Evolutionary conservation across 768 basidiomycete genomes (phyloP), one percentile per base, ranked within the genome.

Genomic region (Amanita brunnescens): DNA sequence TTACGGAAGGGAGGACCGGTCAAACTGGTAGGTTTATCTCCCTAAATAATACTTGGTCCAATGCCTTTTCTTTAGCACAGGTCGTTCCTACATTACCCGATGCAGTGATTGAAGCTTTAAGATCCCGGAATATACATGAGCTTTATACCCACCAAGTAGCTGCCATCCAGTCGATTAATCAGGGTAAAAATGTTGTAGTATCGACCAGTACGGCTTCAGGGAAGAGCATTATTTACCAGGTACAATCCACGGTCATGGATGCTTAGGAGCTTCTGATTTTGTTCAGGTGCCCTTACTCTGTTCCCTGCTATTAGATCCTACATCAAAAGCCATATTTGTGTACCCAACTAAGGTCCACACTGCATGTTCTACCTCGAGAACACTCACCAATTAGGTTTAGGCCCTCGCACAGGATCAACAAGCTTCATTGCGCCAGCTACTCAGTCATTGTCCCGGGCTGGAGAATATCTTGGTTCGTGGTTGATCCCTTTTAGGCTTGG

Each of bases 161-260:
- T 21, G 87, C 91, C 2, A 83, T 94, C 54, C 75, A 79, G 55
- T 75, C 80, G 0, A 69, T 91, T 8, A 65, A 70, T 12, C 58
- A 62, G 46, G 77, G 78, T 6, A 76, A 76, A 49, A 73, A 91
- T 63, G 89, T 92, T 21, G 87, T 94, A 32, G 87, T 93, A 24
- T 92, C 90, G 4, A 94, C 91, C 0, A 85, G 84, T 55, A 95
- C 92, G 6, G 91, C 91, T 6, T 91, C 89, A 3, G 90, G 90
- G 2, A 92, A 91, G 68, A 91, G 87, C 66, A 69, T 91, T 12
- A 89, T 91, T 38, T 92, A 91, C 63, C 89, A 91, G 70, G 88
- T 83, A 52, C 29, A 59, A 47, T 13, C 7, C 2, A 38, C 42
- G 6, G n/a, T 41, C 3, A 32, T 33, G 51, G 48, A 52, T 33